Evolutionary conservation across 495 filamentous ascomycete species (phyloP).

Genomic region (Neurospora tetraspora): DNA sequence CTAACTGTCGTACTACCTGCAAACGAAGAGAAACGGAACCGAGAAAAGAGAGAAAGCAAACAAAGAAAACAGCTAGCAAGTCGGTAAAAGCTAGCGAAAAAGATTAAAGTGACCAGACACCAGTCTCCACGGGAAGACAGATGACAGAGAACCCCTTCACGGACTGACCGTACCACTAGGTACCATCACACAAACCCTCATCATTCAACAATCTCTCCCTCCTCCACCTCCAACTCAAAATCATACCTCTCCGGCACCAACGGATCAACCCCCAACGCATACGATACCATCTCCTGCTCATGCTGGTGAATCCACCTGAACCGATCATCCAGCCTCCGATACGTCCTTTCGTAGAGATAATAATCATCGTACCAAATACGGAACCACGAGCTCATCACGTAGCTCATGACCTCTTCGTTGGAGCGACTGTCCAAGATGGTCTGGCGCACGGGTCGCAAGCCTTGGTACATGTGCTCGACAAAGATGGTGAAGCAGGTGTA

Average conservation of each 20-base stretch:
- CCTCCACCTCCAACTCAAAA: not conserved
- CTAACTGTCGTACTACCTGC: not conserved
- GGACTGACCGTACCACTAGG: not conserved
- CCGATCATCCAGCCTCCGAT: not conserved
- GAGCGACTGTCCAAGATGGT: not conserved
- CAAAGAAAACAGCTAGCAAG: not conserved
- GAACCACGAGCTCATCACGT: not conserved
- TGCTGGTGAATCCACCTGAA: not conserved
- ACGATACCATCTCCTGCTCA: not conserved
- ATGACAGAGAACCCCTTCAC: not conserved
- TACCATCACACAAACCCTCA: not conserved
- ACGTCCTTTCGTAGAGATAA: not conserved
- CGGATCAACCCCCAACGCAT: not conserved
- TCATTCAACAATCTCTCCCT: not conserved
- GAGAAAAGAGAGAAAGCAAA: not conserved
- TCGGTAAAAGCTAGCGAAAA: not conserved
- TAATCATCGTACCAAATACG: not conserved
- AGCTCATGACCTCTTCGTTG: not conserved
- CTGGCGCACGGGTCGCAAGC: not conserved
- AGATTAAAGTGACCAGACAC: not conserved
- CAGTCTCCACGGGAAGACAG: not conserved
- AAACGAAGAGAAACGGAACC: not conserved
- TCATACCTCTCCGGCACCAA: not conserved
- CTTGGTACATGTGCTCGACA: not conserved
- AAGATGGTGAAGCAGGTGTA: not conserved